A percentile compares a stretch with the other conserved stretches of the same genome.
Conservation (phyloP, 441 rosid genomes). For the Theobroma grandiflorum region DNA sequence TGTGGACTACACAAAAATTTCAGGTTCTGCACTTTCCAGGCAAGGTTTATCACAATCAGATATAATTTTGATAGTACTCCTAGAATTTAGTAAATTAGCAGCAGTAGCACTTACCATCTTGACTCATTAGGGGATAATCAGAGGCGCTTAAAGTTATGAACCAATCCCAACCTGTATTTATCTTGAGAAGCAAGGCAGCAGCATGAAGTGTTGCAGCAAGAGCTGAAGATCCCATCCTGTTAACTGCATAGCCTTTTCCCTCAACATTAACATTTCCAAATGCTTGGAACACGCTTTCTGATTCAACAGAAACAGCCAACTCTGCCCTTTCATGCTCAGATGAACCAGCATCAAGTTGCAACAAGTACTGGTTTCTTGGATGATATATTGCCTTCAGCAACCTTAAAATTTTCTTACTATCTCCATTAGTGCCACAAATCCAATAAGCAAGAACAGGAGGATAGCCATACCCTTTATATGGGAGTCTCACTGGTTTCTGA, state of each 20-base stretch:
- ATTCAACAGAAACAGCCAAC: conserved; percentile 35
- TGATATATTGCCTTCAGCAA: conserved; percentile 56
- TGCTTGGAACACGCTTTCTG: conserved; percentile 36
- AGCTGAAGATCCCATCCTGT: conserved; percentile 54
- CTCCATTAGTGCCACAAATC: conserved; percentile 58
- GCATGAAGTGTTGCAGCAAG: conserved; percentile 61
- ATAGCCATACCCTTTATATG: conserved; percentile 42
- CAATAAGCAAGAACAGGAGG: conserved; percentile 63
- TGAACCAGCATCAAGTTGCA: conserved; percentile 55
- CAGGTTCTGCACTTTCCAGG: not conserved
- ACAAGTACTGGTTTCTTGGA: conserved; percentile 63
- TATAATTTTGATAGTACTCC: not conserved
- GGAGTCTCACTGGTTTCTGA: conserved; percentile 25
- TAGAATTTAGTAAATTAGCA: not conserved
- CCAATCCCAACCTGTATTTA: conserved; percentile 60
- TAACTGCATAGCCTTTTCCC: conserved; percentile 50
- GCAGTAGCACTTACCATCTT: conserved; percentile 48
- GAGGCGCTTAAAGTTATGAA: conserved; percentile 51
- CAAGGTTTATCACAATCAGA: not conserved
- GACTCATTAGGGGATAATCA: conserved; percentile 57
- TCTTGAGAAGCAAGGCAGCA: conserved; percentile 59
- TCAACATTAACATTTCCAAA: conserved; percentile 59
- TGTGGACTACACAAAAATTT: not conserved
- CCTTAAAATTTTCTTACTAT: conserved; percentile 49
- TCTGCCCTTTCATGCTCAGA: conserved; percentile 42